Evolutionary conservation across 805 yeast species (phyloP), one percentile per base, ranked within the genome.

Genomic region (Saturnispora dispora): DNA sequence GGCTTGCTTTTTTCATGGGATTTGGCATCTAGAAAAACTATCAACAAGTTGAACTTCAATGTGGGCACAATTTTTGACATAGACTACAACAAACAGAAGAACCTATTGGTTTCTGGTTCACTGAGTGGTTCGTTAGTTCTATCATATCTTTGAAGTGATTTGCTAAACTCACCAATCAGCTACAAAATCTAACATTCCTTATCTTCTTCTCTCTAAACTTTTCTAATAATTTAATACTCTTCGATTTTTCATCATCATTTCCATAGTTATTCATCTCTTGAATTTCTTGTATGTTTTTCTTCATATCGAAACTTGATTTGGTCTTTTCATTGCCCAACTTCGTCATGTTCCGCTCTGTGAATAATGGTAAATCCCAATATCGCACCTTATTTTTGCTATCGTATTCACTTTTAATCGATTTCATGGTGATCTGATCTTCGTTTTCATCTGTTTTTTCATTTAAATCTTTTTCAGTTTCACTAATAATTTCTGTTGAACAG

Each of bases 1-100:
- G 69, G 74, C 1, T 71, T 78, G 5, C 73, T 77, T 0, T 77
- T 79, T 5, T 56, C 74, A 3, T 86, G 90, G 91, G 82, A 82
- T 54, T 68, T 76, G 15, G 71, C 71, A 4, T 69, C 83, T 0
- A 67, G 79, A 48, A 71, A 71, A 46, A 57, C 82, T 25, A 53
- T 71, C 5, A 66, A 71, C 45, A 80, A 82, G 57, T 63, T 74
- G 9, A 68, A 71, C 3, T 90, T 89, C 2, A 90, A 86, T 59
- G 56, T 60, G 5, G 85, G 88, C 0, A 65, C 81, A 0, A 85
- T 81, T 0, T 63, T 81, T 25, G 88, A 80, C 62, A 76, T 83
- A 7, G 81, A 77, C 57, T 75, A 71, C 6, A 61, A 37, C 17
- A 37, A 37, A 18, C 22, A 62, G 13, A 59, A 59, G 3, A 67